These are phyloP conservation scores for Rhizophagus sp. DNA, from an alignment of 192 early-diverging fungal genomes.

Conservation along the genomic window DNA sequence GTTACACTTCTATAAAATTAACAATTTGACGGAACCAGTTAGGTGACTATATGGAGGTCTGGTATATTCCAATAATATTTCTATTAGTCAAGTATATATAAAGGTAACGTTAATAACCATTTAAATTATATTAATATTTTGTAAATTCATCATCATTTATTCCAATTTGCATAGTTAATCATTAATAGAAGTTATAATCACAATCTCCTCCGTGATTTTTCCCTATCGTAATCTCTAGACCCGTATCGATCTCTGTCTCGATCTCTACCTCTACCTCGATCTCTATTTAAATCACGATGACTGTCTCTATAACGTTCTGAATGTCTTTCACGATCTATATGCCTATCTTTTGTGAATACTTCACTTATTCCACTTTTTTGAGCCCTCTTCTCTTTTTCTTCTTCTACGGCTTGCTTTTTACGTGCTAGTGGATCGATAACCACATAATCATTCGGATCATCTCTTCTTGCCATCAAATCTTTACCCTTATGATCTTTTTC, in stretches of 20 bases:
- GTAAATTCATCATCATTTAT: too few relatives aligned
- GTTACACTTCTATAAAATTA: too few relatives aligned
- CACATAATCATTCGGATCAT: constrained; percentile 63
- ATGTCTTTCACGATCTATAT: constrained; percentile 35
- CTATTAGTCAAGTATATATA: too few relatives aligned
- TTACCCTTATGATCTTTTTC: constrained; percentile 66
- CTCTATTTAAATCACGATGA: constrained; percentile 14
- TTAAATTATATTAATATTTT: too few relatives aligned
- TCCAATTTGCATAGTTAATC: too few relatives aligned
- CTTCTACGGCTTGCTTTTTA: constrained; percentile 37
- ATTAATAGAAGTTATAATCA: neutral
- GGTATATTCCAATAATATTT: too few relatives aligned
- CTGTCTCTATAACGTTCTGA: constrained; percentile 29
- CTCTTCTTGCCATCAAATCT: constrained; percentile 53
- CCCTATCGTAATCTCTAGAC: neutral
- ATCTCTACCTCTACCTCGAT: constrained; percentile 15
- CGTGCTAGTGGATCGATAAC: constrained; percentile 64
- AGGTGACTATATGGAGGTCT: too few relatives aligned
- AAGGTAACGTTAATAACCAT: too few relatives aligned
- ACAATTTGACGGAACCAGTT: too few relatives aligned
- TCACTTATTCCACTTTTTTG: constrained; percentile 22
- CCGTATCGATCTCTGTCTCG: neutral
- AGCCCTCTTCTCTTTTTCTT: constrained; percentile 25
- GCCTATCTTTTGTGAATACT: constrained; percentile 22
- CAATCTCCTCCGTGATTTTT: neutral